Conservation (phyloP, 164 flowering plant genomes). For the Chimonanthus praecox region DNA sequence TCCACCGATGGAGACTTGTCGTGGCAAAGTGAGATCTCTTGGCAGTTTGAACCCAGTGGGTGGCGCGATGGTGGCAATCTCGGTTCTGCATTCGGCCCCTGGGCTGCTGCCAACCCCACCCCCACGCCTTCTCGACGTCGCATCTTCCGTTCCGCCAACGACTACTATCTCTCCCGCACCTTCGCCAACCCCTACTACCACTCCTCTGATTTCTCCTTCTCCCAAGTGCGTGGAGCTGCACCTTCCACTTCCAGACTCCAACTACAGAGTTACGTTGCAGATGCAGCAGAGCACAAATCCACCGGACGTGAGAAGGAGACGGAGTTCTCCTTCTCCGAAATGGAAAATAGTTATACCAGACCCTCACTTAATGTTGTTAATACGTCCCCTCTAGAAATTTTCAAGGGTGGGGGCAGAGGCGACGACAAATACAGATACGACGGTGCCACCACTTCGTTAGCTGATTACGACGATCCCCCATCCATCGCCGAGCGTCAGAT, state of each 20-base stretch:
- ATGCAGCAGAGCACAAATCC: neutral
- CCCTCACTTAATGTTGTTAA: neutral
- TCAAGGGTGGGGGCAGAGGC: neutral
- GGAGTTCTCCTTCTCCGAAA: neutral
- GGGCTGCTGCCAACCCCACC: constrained; percentile 27
- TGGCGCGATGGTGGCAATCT: constrained; percentile 34
- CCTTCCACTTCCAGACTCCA: constrained; percentile 24
- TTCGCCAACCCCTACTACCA: constrained; percentile 28
- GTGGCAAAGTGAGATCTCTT: constrained; percentile 66
- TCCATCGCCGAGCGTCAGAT: constrained; percentile 20
- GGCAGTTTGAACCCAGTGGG: constrained; percentile 58
- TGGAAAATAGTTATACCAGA: neutral
- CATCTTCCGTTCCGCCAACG: constrained; percentile 40
- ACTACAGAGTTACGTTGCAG: constrained; percentile 48
- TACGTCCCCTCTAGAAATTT: neutral
- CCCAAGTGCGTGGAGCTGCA: constrained; percentile 17
- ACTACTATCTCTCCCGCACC: constrained; percentile 39
- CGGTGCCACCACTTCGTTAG: neutral
- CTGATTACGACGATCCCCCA: neutral
- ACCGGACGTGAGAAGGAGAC: neutral
- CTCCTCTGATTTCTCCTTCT: neutral
- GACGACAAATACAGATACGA: neutral
- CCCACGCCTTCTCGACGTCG: constrained; percentile 9
- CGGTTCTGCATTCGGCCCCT: constrained; percentile 55
- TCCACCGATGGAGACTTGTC: constrained; percentile 36